A percentile compares a stretch with the other conserved stretches of the same genome.
These are phyloP conservation scores for Lepiota venenata DNA, from an alignment of 768 basidiomycete species.

Conservation along the genomic window DNA sequence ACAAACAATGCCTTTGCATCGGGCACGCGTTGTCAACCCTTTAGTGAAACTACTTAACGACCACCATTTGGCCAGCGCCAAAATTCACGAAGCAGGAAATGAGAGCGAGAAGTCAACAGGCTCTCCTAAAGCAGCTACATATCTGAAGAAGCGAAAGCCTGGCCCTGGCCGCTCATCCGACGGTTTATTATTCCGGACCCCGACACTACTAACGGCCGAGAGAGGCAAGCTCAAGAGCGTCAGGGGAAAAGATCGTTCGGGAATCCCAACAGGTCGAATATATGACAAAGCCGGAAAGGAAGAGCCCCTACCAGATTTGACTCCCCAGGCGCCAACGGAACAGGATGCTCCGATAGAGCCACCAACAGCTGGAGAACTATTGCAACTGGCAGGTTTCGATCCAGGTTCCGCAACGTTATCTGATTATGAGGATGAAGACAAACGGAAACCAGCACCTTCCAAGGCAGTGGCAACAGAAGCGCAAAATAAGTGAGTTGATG, in stretches of 20 bases:
- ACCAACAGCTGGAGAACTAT: conserved; percentile 32
- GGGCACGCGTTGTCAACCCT: conserved; percentile 48
- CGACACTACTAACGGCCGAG: conserved; percentile 50
- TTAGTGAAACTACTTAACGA: conserved; percentile 52
- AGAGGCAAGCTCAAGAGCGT: conserved; percentile 51
- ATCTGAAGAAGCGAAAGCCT: conserved; percentile 29
- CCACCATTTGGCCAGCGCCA: conserved; percentile 24
- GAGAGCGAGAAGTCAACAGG: neutral
- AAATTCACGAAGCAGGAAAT: conserved; percentile 25
- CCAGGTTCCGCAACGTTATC: conserved; percentile 36
- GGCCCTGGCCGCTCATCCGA: conserved; percentile 52
- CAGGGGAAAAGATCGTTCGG: conserved; percentile 38
- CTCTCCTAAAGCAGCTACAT: conserved; percentile 3
- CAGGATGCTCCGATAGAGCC: conserved; percentile 3
- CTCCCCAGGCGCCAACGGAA: neutral
- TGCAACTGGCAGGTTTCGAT: conserved; percentile 48
- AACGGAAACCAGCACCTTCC: conserved; percentile 10
- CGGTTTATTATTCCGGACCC: conserved; percentile 39
- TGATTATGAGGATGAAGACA: conserved; percentile 47
- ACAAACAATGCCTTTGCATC: conserved; percentile 35
- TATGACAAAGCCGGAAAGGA: conserved; percentile 15
- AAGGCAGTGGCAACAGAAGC: neutral
- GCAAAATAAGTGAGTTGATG: neutral
- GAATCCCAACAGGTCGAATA: conserved; percentile 5
- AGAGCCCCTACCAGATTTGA: conserved; percentile 10